Evolutionary conservation across 768 basidiomycete species (phyloP).

Genomic region (Rhizopogon rudus): DNA sequence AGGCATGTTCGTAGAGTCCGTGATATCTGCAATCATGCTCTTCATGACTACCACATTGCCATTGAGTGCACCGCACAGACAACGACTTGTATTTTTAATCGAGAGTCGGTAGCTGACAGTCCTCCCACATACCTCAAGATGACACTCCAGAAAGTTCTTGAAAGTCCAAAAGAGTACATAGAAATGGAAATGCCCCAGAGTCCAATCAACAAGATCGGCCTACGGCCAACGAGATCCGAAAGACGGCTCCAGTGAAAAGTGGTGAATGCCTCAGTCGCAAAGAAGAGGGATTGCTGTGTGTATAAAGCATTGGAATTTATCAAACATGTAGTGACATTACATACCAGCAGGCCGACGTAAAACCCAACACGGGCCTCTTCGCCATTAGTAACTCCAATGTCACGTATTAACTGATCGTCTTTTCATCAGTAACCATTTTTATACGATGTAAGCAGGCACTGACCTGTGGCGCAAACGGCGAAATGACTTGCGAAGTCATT

Average conservation of each 20-base stretch:
- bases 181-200: slow-evolving; percentile 35
- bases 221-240: slow-evolving; percentile 38
- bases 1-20: slow-evolving; percentile 10
- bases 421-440: neutral
- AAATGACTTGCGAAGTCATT: slow-evolving; percentile 64
- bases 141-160: slow-evolving; percentile 34
- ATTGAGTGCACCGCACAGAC: slow-evolving; percentile 37
- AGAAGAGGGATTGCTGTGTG: slow-evolving; percentile 37
- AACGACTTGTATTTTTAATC: slow-evolving; percentile 22
- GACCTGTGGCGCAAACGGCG: slow-evolving; percentile 65
- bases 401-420: slow-evolving; percentile 4
- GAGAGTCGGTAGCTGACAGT: neutral
- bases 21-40: slow-evolving; percentile 37
- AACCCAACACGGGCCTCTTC: slow-evolving; percentile 36
- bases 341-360: slow-evolving; percentile 37
- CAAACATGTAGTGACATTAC: slow-evolving; percentile 1
- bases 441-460: slow-evolving; percentile 10
- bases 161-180: slow-evolving; percentile 37
- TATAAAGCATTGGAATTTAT: slow-evolving; percentile 23
- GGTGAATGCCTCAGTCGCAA: slow-evolving; percentile 37
- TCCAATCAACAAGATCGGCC: slow-evolving; percentile 36
- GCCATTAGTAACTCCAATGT: slow-evolving; percentile 28
- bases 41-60: slow-evolving; percentile 45
- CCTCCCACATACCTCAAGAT: slow-evolving; percentile 25
- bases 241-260: slow-evolving; percentile 40